Percentiles rank a stretch among this genome's conserved stretches.
Evolutionary conservation across 805 yeast species (phyloP).

Genomic region (Yamadazyma takamatsuzukensis): DNA sequence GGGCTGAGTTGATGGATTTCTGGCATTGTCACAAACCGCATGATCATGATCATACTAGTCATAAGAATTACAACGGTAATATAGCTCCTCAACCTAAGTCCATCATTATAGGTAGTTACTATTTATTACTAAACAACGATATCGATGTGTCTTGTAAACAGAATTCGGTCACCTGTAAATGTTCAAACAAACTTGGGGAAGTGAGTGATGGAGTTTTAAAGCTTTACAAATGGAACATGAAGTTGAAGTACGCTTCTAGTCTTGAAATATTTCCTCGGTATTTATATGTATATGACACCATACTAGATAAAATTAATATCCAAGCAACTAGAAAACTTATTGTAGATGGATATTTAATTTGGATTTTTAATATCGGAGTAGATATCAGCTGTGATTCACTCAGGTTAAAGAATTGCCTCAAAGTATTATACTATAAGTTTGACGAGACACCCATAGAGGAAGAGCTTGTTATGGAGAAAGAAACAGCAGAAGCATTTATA

Average conservation of each 20-base stretch:
- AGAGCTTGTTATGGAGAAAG: slow-evolving; percentile 11
- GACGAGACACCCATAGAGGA: slow-evolving; percentile 13
- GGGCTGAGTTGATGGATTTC: slow-evolving; percentile 95
- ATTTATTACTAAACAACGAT: slow-evolving; percentile 38
- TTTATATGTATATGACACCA: slow-evolving; percentile 31
- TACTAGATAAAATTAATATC: slow-evolving; percentile 40
- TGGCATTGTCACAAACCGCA: slow-evolving; percentile 94
- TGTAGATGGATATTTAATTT: slow-evolving; percentile 18
- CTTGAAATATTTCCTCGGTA: slow-evolving; percentile 32
- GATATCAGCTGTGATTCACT: slow-evolving; percentile 19
- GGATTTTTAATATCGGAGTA: slow-evolving; percentile 37
- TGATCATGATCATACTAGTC: slow-evolving; percentile 15
- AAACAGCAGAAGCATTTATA: slow-evolving; percentile 14
- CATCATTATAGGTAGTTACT: slow-evolving; percentile 55
- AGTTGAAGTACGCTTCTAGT: slow-evolving; percentile 18
- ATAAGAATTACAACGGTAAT: slow-evolving; percentile 33
- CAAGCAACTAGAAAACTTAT: slow-evolving; percentile 33
- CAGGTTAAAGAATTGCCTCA: slow-evolving; percentile 21
- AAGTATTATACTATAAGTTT: slow-evolving; percentile 22
- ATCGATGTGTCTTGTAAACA: slow-evolving; percentile 6
- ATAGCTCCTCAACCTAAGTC: slow-evolving; percentile 41
- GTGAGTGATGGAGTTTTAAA: slow-evolving; percentile 12
- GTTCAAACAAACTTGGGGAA: slow-evolving; percentile 41
- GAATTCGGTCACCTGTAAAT: slow-evolving; percentile 30
- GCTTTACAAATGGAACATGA: slow-evolving; percentile 57